Evolutionary conservation across 169 alveolate genomes (phyloP).

Genomic region (Amoebophrya sp.): DNA sequence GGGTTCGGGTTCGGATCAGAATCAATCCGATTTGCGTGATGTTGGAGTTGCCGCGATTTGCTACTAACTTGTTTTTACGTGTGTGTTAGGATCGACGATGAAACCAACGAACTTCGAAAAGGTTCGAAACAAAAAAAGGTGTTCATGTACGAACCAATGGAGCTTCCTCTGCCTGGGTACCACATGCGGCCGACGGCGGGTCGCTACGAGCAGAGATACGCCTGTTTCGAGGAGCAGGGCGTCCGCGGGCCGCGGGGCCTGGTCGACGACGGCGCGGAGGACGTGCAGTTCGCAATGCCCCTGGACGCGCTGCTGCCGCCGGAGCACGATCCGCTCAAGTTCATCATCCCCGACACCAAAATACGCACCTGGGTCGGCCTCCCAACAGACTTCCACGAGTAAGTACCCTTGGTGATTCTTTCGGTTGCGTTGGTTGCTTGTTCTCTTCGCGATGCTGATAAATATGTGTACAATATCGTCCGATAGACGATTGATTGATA

Average conservation of each 20-base stretch:
- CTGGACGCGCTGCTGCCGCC: background rate
- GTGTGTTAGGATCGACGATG: no score
- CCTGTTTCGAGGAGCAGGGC: background rate
- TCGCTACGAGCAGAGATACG: background rate
- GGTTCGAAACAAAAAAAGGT: background rate
- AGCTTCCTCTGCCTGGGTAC: background rate
- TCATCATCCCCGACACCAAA: background rate
- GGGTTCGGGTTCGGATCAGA: no score
- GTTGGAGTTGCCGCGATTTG: no score
- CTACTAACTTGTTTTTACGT: no score
- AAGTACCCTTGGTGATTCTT: background rate
- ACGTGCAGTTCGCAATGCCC: background rate
- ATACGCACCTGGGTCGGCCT: background rate
- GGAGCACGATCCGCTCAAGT: background rate
- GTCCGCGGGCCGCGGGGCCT: background rate
- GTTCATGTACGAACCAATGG: background rate
- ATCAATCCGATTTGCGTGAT: no score
- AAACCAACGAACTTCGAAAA: no score
- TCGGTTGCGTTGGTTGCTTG: no score
- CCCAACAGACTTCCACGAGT: background rate
- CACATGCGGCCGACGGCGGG: background rate
- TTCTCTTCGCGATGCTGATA: no score
- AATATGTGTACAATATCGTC: no score
- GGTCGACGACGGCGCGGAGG: background rate
- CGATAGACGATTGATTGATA: no score